A percentile compares a stretch with the other conserved stretches of the same genome.
Evolutionary conservation across 2,329 filamentous ascomycete species (phyloP).

Genomic region (Aotearoamyces nothofagi): DNA sequence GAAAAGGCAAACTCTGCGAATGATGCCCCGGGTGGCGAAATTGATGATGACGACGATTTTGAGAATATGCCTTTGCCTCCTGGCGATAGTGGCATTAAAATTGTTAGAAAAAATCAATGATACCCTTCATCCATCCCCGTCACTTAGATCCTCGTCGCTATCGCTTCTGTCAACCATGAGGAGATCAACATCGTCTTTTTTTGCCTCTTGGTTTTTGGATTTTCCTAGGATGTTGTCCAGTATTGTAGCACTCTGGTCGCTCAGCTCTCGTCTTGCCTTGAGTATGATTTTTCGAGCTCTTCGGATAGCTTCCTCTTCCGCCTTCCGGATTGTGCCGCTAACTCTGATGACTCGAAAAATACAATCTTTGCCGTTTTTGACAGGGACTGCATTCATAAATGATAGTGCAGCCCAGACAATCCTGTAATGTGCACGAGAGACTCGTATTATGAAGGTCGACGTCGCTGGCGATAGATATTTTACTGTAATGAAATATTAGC

Average conservation of each 20-base stretch:
- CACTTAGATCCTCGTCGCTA: constrained; percentile 26
- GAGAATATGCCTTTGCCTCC: constrained; percentile 33
- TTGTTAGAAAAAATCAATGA: constrained; percentile 48
- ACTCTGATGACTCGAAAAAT: constrained; percentile 76
- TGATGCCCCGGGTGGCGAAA: constrained; percentile 10
- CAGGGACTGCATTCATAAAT: constrained; percentile 54
- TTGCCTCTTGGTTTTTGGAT: constrained; percentile 8
- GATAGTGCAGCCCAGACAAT: constrained; percentile 84
- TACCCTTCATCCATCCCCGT: constrained; percentile 24
- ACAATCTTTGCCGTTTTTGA: constrained; percentile 45
- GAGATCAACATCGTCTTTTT: constrained; percentile 22
- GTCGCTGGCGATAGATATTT: constrained; percentile 91
- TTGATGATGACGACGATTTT: constrained; percentile 31
- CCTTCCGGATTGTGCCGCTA: constrained; percentile 84
- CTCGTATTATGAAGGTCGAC: constrained; percentile 81
- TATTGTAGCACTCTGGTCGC: constrained; percentile 22
- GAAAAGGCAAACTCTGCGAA: constrained; percentile 21
- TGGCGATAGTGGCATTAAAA: constrained; percentile 51
- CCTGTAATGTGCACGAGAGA: constrained; percentile 67
- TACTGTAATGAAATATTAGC: constrained; percentile 35
- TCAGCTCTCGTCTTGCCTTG: constrained; percentile 39
- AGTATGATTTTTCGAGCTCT: constrained; percentile 59
- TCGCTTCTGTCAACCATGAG: constrained; percentile 30
- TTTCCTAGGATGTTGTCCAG: constrained; percentile 25
- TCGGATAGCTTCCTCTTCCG: constrained; percentile 76